phyloP scores from a whole-genome alignment of 345 rosid species.

The Lumnitzera littorea region DNA sequence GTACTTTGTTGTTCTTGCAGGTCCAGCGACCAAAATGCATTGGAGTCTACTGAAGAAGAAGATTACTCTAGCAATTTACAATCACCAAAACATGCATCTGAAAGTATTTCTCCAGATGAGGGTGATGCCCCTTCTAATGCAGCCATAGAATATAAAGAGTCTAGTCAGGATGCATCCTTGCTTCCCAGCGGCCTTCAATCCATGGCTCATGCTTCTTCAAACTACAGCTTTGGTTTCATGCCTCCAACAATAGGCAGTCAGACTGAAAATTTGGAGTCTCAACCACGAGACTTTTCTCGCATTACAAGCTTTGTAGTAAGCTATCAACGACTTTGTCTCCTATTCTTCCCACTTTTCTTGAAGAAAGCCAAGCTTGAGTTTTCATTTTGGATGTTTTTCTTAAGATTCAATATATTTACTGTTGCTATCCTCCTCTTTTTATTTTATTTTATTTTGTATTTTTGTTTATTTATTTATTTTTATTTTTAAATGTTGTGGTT shows the following conservation, averaged over 20 bases:
- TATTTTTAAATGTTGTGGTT: conserved; percentile 18
- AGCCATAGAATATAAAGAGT: conserved; percentile 43
- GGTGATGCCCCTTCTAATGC: conserved; percentile 38
- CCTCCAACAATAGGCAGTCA: conserved; percentile 63
- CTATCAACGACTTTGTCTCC: conserved; percentile 3
- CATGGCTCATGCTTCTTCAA: conserved; percentile 48
- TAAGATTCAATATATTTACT: neutral
- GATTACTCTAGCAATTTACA: conserved; percentile 37
- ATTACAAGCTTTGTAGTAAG: conserved; percentile 77
- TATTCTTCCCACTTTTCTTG: neutral
- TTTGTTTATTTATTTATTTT: conserved; percentile 4
- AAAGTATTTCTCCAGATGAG: conserved; percentile 44
- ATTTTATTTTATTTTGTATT: neutral
- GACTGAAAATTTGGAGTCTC: conserved; percentile 65
- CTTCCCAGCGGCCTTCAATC: conserved; percentile 53
- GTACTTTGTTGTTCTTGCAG: conserved; percentile 12
- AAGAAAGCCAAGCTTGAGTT: too few relatives aligned
- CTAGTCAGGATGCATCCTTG: conserved; percentile 48
- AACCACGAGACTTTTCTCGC: conserved; percentile 62
- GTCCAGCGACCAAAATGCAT: conserved; percentile 37
- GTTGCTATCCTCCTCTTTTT: conserved; percentile 9
- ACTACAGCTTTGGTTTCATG: conserved; percentile 48
- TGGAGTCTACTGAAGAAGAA: conserved; percentile 41
- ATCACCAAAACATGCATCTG: conserved; percentile 39
- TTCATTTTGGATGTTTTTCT: neutral